Evolutionary conservation across 2,329 filamentous ascomycete species (phyloP), one percentile per base, ranked within the genome.

Genomic region (Lasiodiplodia hormozganensis): DNA sequence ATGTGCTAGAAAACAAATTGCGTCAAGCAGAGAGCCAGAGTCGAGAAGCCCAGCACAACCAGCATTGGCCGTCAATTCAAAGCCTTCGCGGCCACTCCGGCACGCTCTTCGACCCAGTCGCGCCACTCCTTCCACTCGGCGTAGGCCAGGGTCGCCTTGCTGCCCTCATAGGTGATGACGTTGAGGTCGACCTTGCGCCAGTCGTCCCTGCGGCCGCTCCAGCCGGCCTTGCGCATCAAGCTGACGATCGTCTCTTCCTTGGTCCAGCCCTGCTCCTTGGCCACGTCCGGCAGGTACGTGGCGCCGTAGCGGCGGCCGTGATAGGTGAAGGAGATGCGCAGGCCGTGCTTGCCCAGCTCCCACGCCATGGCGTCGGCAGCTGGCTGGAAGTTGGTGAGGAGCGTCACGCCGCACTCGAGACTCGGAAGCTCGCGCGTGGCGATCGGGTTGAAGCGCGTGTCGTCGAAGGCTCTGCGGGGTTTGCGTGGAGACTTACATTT

Each of bases 171-270:
- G 73, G 92, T 87, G 67, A 94, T 89, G 2, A 96, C 89, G 73
- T 89, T 89, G 78, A 97, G 84, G 62, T 92, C 89, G 3, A 97
- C 89, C 69, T 93, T 90, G 72, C 86, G 86, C 95, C 94, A 98
- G 51, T 87, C 86, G 65, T 83, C 82, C 75, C 76, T 82, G 54
- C 82, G 79, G 0, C 93, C 94, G 69, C 86, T 86, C 94, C 94
- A 99, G 1, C 96, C 96, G 0, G 94, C 94, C 85, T 99, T 99
- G 69, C 93, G 87, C 90, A 97, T 96, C 76, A 98, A 82, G 80
- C 92, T 96, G 66, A 94, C 86, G 2, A 99, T 80, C 0, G 95
- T 92, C 85, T 98, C 93, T 77, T 98, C 94, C 80, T 96, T 94
- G 12, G 87, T 92, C 96, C 96, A 99, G 18, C 93, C 94, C 78